Percentiles rank a stretch among this genome's conserved stretches.
phyloP scores from a whole-genome alignment of 2,329 filamentous ascomycete genomes.

The Fusarium dimerum region DNA sequence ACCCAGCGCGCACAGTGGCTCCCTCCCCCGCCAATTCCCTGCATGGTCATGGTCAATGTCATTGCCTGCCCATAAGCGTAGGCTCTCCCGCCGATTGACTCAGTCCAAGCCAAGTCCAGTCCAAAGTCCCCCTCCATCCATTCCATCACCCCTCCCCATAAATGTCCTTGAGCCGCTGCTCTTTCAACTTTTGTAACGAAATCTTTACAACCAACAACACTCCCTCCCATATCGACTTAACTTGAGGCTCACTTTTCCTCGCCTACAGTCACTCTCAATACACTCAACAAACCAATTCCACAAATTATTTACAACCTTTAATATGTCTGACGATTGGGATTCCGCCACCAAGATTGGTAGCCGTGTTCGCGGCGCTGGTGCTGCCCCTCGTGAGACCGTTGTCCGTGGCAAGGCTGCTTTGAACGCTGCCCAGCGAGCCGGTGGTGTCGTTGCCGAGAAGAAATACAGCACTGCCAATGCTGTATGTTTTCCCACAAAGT shows the following conservation, averaged over 20 bases:
- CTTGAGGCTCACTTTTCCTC: background rate
- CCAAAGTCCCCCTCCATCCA: constrained; percentile 24
- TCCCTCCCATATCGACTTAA: constrained; percentile 9
- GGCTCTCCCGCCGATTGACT: constrained; percentile 40
- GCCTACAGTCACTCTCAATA: background rate
- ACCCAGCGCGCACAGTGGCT: constrained; percentile 19
- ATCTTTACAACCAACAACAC: constrained; percentile 14
- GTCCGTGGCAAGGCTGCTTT: constrained; percentile 79
- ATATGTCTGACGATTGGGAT: constrained; percentile 77
- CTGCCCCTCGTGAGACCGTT: constrained; percentile 76
- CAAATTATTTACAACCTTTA: constrained; percentile 4
- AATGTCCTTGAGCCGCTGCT: constrained; percentile 25
- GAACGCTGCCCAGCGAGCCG: constrained; percentile 85
- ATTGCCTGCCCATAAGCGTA: background rate
- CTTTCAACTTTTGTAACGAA: constrained; percentile 22
- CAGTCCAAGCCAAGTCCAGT: constrained; percentile 19
- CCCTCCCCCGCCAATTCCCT: constrained; percentile 22
- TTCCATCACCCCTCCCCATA: constrained; percentile 34
- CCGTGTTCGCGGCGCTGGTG: constrained; percentile 72
- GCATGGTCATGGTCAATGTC: too few relatives aligned
- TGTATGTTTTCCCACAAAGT: constrained; percentile 26
- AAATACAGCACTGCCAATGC: constrained; percentile 78
- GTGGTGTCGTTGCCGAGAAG: constrained; percentile 85
- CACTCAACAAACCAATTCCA: constrained; percentile 35
- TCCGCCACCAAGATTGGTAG: constrained; percentile 89